Conservation (phyloP, 2,329 filamentous ascomycete species). For the Ophidiomyces ophidiicola region DNA sequence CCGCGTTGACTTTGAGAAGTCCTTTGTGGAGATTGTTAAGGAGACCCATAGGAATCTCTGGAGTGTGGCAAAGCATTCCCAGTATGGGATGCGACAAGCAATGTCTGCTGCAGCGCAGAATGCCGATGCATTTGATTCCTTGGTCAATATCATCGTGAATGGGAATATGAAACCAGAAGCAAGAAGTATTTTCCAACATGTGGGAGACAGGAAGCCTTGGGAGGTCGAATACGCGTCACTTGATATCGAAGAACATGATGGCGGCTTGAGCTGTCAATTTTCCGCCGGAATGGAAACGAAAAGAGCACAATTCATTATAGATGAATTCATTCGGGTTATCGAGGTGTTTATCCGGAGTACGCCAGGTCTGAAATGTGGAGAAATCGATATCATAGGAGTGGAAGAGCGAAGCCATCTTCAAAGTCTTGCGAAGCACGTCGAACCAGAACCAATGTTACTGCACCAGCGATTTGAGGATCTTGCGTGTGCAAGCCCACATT, state of each 20-base stretch:
- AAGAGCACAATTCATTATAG: neutral
- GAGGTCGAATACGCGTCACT: neutral
- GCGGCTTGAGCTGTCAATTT: neutral
- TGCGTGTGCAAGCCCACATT: neutral
- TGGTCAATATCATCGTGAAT: neutral
- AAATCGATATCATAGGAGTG: neutral
- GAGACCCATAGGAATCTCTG: neutral
- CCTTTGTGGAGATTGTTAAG: neutral
- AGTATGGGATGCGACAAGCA: neutral
- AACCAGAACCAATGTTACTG: neutral
- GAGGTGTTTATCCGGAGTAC: neutral
- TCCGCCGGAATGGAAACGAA: neutral
- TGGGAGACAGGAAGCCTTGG: neutral
- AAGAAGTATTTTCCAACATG: neutral
- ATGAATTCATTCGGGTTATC: neutral
- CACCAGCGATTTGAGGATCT: neutral
- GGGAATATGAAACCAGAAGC: neutral
- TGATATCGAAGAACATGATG: neutral
- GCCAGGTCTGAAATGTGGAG: neutral
- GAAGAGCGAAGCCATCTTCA: neutral
- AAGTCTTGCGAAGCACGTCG: neutral
- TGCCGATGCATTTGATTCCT: neutral
- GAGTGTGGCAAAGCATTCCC: neutral
- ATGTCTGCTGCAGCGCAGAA: neutral
- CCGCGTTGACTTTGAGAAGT: neutral